Evolutionary conservation across 192 early-diverging fungal genomes (phyloP).

Genomic region (Gryganskiella cystojenkinii): DNA sequence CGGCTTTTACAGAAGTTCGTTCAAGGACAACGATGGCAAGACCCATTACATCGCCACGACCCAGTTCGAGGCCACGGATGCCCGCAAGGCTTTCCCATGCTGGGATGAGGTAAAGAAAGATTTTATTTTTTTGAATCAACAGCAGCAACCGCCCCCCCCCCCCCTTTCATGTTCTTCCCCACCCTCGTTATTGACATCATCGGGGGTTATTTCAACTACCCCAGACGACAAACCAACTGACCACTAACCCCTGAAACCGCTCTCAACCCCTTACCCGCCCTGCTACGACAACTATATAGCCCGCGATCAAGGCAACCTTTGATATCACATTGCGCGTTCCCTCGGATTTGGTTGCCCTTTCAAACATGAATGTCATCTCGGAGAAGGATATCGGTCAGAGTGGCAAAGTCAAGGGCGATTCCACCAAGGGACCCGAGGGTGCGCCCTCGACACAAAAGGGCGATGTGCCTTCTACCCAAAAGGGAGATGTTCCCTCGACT

Average conservation of each 20-base stretch:
- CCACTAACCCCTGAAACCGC: too few species aligned
- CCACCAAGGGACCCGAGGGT: constrained; percentile 25
- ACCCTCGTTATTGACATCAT: too few species aligned
- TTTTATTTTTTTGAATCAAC: not conserved
- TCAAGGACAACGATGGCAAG: constrained; percentile 52
- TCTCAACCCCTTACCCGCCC: too few species aligned
- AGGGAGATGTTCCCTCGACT: constrained; percentile 20
- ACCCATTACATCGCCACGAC: constrained; percentile 87
- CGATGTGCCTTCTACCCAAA: constrained; percentile 17
- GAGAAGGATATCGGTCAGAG: constrained; percentile 66
- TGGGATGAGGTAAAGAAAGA: constrained; percentile 82
- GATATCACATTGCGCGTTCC: constrained; percentile 88
- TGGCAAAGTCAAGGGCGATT: constrained; percentile 54
- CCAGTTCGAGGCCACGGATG: constrained; percentile 95
- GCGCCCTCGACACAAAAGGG: constrained; percentile 30
- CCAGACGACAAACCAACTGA: too few species aligned
- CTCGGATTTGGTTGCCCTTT: constrained; percentile 81
- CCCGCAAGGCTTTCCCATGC: constrained; percentile 93
- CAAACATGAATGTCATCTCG: constrained; percentile 90
- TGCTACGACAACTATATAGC: too few species aligned
- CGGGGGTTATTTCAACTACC: too few species aligned
- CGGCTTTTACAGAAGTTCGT: constrained; percentile 93
- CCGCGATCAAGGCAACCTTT: constrained; percentile 94
- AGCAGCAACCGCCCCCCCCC: too few species aligned
- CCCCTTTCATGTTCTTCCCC: too few species aligned